Percentiles rank a stretch among this genome's conserved stretches.
Conservation (phyloP, 176 grass and related monocot genomes). For the Hyparrhenia diplandra region DNA sequence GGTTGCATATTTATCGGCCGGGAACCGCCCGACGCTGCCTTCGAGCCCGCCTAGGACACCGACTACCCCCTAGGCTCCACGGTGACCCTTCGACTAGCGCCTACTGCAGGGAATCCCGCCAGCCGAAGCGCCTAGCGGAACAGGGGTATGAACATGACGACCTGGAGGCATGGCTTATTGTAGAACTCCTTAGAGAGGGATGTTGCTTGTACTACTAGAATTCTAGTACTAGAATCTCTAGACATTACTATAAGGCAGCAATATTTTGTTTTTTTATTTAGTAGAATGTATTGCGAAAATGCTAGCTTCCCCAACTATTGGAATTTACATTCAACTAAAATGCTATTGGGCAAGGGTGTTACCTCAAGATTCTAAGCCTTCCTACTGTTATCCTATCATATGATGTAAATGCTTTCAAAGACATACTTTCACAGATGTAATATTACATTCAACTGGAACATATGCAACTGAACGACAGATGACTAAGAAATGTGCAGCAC, state of each 20-base stretch:
- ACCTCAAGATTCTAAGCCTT: background rate
- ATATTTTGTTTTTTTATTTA: background rate
- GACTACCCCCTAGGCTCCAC: too few species aligned
- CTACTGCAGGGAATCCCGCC: too few species aligned
- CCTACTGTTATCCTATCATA: too few species aligned
- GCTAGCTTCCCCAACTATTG: background rate
- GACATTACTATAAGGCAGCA: background rate
- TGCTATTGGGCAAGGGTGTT: background rate
- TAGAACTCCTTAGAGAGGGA: background rate
- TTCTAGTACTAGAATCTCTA: background rate
- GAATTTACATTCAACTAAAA: constrained; percentile 1
- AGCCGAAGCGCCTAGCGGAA: too few species aligned
- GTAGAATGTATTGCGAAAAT: background rate
- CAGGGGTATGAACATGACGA: background rate
- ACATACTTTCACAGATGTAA: background rate
- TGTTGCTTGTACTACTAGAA: background rate
- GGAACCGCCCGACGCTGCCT: too few species aligned
- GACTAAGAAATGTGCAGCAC: constrained; percentile 12
- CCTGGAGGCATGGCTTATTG: background rate
- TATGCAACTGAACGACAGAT: background rate
- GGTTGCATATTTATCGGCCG: too few species aligned
- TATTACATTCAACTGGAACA: background rate
- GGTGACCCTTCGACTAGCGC: too few species aligned
- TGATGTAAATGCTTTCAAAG: too few species aligned
- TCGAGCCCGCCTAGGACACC: too few species aligned